Evolutionary conservation across 2,329 filamentous ascomycete genomes (phyloP).

Genomic region (Neofusicoccum umdonicola): DNA sequence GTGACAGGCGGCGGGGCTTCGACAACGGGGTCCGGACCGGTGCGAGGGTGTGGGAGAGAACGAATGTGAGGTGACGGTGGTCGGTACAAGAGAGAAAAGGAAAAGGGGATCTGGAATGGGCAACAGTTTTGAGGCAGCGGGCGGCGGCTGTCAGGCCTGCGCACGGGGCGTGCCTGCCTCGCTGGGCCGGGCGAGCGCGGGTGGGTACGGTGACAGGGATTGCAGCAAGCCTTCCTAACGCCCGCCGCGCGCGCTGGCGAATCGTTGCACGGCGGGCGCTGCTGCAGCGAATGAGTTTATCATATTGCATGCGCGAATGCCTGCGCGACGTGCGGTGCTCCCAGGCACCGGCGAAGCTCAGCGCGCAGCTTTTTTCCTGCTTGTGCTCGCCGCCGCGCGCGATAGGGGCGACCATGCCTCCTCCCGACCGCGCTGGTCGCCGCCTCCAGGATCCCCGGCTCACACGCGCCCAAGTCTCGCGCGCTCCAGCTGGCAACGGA

Average conservation of each 20-base stretch:
- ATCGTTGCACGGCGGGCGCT: constrained; percentile 6
- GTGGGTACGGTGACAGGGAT: constrained; percentile 13
- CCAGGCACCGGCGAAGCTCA: neutral
- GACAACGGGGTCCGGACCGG: constrained; percentile 8
- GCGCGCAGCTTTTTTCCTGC: constrained; percentile 1
- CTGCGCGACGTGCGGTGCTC: constrained; percentile 7
- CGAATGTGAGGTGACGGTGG: constrained; percentile 14
- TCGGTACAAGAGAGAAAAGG: constrained; percentile 18
- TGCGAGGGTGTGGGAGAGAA: constrained; percentile 6
- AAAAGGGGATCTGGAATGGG: constrained; percentile 19
- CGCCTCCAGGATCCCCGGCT: neutral
- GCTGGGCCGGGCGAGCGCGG: constrained; percentile 12
- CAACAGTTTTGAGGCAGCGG: constrained; percentile 18
- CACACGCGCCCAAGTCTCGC: neutral
- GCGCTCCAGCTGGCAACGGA: neutral
- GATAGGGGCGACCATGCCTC: neutral
- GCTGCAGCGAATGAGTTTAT: constrained; percentile 12
- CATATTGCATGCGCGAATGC: constrained; percentile 9
- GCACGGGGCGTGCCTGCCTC: constrained; percentile 17
- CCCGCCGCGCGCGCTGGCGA: constrained; percentile 12
- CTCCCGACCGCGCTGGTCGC: neutral
- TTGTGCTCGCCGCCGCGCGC: neutral
- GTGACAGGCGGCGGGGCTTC: constrained; percentile 3
- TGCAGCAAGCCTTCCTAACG: constrained; percentile 11
- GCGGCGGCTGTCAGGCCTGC: constrained; percentile 18